A percentile compares a stretch with the other conserved stretches of the same genome.
Evolutionary conservation across 2,329 filamentous ascomycete species (phyloP).

Genomic region (Biscogniauxia mediterranea): DNA sequence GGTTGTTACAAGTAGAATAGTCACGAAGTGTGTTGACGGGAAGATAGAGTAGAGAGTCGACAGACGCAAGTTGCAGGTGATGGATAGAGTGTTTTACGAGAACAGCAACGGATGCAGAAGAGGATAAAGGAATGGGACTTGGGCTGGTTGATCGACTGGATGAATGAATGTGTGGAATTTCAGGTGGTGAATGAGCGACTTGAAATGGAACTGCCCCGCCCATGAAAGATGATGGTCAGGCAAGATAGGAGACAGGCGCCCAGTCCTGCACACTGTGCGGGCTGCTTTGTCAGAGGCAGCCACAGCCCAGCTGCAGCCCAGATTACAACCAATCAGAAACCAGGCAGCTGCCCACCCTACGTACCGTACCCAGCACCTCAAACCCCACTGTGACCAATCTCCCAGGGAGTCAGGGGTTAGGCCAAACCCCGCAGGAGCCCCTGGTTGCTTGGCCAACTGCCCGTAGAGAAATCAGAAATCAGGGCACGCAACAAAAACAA

Average conservation of each 20-base stretch:
- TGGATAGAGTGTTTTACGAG: constrained; percentile 7
- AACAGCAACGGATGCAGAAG: constrained; percentile 22
- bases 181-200: constrained; percentile 25
- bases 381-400: background rate
- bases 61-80: constrained; percentile 24
- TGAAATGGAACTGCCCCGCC: constrained; percentile 30
- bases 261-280: background rate
- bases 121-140: constrained; percentile 28
- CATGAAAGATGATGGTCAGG: constrained; percentile 6
- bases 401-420: background rate
- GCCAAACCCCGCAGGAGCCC: background rate
- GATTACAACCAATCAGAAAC: background rate
- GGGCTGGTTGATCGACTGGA: constrained; percentile 25
- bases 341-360: background rate
- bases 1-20: constrained; percentile 12
- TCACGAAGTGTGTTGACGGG: constrained; percentile 14
- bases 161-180: constrained; percentile 31
- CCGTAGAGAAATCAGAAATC: background rate
- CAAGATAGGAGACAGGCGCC: background rate
- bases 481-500: constrained; percentile 18
- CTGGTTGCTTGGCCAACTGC: constrained; percentile 22
- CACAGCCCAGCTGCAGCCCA: too few species aligned
- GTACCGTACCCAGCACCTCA: background rate
- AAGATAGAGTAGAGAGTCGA: constrained; percentile 32
- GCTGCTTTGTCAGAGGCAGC: background rate